phyloP scores from a whole-genome alignment of 306 rosid species.

The Oxytropis ochrocephala region DNA sequence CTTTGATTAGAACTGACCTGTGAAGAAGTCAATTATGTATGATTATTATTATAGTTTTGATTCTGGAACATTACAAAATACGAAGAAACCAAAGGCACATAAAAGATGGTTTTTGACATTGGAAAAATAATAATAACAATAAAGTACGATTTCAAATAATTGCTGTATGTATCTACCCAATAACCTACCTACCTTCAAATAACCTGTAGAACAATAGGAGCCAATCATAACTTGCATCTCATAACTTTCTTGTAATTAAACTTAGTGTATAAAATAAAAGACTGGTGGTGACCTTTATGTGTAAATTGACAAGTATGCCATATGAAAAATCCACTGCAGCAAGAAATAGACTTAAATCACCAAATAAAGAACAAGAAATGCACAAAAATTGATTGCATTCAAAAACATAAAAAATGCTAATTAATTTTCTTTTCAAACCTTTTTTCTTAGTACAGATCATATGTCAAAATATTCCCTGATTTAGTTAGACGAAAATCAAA shows the following conservation, averaged over 20 bases:
- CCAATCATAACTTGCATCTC: constrained; percentile 9
- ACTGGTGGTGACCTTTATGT: background rate
- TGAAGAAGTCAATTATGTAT: too few species aligned
- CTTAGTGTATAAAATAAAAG: background rate
- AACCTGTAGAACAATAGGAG: too few species aligned
- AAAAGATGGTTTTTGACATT: background rate
- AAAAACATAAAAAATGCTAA: background rate
- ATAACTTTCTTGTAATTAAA: background rate
- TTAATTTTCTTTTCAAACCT: constrained; percentile 4
- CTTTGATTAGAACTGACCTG: too few species aligned
- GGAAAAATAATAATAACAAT: background rate
- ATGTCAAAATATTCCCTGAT: background rate
- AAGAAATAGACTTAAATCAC: background rate
- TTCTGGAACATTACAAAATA: background rate
- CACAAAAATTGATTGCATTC: background rate
- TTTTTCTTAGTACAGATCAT: background rate
- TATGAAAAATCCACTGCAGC: background rate
- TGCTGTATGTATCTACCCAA: constrained; percentile 5
- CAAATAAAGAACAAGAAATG: background rate
- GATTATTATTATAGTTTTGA: background rate
- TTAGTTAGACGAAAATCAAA: background rate
- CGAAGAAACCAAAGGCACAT: constrained; percentile 10
- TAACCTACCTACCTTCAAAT: constrained; percentile 48
- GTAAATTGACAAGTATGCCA: background rate
- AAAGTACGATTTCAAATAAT: constrained; percentile 7